Conservation (phyloP, 306 rosid species). For the Lotus japonicus region DNA sequence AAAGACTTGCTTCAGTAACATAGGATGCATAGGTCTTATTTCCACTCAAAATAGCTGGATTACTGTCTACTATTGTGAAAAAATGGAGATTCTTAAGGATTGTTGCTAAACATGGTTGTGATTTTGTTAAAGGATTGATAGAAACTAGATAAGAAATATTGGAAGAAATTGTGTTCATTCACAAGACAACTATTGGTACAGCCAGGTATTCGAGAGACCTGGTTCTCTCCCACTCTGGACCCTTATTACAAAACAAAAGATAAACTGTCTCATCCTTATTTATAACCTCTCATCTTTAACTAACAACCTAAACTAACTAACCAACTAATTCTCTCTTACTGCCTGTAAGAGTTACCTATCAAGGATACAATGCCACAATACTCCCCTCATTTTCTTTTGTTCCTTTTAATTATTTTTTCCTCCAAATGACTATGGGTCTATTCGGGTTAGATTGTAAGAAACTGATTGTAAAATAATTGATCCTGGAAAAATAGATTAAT, state of each 20-base stretch:
- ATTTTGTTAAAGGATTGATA: neutral
- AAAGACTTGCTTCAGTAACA: neutral
- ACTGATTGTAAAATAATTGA: neutral
- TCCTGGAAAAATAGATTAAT: neutral
- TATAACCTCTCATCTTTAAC: no score
- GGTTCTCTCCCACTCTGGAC: no score
- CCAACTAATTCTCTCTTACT: no score
- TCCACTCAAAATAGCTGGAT: neutral
- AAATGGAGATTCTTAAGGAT: neutral
- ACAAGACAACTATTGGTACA: no score
- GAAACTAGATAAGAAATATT: no score
- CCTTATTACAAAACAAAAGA: no score
- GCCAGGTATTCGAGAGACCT: no score
- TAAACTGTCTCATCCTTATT: no score
- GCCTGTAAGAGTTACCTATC: no score
- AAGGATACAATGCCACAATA: neutral
- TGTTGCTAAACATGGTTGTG: neutral
- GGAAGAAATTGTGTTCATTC: no score
- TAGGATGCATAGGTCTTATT: neutral
- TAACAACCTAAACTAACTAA: no score
- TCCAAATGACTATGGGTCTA: neutral
- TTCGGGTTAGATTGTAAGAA: neutral
- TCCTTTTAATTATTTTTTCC: neutral
- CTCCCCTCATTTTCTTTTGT: neutral
- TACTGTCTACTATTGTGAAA: neutral